Evolutionary conservation across 1,139 yeast species (phyloP), one percentile per base, ranked within the genome.

Genomic region (Suhomyces choctaworum): DNA sequence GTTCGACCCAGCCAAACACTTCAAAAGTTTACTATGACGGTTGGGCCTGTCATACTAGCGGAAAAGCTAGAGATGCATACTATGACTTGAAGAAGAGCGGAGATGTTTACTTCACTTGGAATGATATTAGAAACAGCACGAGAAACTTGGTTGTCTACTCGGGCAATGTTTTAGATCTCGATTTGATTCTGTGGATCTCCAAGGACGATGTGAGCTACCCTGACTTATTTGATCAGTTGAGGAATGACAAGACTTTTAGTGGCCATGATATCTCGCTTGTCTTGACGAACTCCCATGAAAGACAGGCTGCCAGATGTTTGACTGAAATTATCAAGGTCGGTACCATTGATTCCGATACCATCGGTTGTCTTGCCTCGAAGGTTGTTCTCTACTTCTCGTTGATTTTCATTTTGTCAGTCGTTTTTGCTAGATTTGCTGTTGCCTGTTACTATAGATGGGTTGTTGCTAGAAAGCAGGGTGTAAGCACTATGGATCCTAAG

Each of bases 311-410:
- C 11, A 77, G 82, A 51, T 92, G 98, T 62, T 67, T 92, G 36
- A 70, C 84, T n/a, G 97, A 92, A 60, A 84, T 87, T 39, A 70
- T 86, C 38, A 87, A 83, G 62, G 95, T 90, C 15, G 98, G 98
- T 16, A 80, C 78, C 30, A 78, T 92, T 37, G 97, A 92, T 56
- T 79, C 94, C 1, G 89, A 87, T 37, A 80, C 96, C 9, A 80
- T 92, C 52, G 98, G 98, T n/a, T 92, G 98, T 63, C 81, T 92
- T 59, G 96, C 97, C 0, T 87, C 97, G 1, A 70, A 78, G 43
- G 80, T 89, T 31, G 96, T 90, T 2, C 73, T 92, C 44, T 78
- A 80, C 48, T 76, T 83, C 11, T 85, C 97, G 0, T 72, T 92
- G 54, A 82, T 85, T 9, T 87, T 92, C 58, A 90, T 92, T 52